Evolutionary conservation across 768 basidiomycete genomes (phyloP), one percentile per base, ranked within the genome.

Genomic region (Paxillus rubicundulus): DNA sequence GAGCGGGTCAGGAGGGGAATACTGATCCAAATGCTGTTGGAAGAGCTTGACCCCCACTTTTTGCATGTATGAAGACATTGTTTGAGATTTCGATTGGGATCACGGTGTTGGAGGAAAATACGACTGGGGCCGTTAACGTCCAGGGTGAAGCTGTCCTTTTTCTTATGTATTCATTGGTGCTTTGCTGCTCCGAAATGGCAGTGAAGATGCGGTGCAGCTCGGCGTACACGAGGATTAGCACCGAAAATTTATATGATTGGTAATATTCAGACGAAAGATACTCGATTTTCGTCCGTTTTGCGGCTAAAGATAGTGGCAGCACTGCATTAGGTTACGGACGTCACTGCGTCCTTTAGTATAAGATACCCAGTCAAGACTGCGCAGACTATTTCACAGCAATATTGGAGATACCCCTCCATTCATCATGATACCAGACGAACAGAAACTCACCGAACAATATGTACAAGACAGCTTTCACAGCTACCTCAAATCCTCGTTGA

Each of bases 381-480:
- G 21, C 21, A 14, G 42, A 27, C 20, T 14, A 13, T 28, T 28
- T 8, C 24, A 27, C 24, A 20, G 20, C 37, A 27, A 20, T 37
- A 9, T 13, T 14, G 18, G 12, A 27, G 3, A 28, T 38, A 47
- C 13, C 36, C 36, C 28, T 9, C 38, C 14, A 4, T 33, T 33
- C 27, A 36, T 33, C 43, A 65, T 64, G 64, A 36, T 49, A 16
- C 59, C 49, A 45, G 63, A 60, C 55, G 63, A 67, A 34, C 62
- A 66, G 4, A 72, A 71, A 40, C 76, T 90, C 4, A 75, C 84
- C 1, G 89, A 91, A 62, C 66, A 80, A 48, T 77, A 80, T 47
- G 77, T 91, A 17, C 87, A 89, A 59, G 83, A 91, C 60, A 82
- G 82, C 57, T 93, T 93, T 65, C 90, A 92, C 70, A 81, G 79